Percentiles rank a stretch among this genome's conserved stretches.
These are phyloP conservation scores for Coffea canephora DNA, from an alignment of 257 asterid genomes.

Conservation along the genomic window DNA sequence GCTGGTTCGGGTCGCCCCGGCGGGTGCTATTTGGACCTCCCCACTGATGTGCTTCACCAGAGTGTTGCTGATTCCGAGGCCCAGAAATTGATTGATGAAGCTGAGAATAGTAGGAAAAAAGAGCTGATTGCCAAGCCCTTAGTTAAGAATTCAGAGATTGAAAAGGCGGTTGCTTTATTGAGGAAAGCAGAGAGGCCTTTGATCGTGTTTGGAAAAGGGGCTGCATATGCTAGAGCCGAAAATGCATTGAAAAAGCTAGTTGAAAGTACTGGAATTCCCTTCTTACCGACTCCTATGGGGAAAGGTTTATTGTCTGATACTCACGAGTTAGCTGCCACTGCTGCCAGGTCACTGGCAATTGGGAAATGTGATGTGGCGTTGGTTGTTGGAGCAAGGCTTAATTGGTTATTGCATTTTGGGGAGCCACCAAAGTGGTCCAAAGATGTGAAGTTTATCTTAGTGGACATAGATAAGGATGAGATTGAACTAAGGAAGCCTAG, in stretches of 20 bases:
- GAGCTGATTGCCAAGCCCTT: conserved; percentile 37
- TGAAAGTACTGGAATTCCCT: conserved; percentile 76
- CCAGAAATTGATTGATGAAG: conserved; percentile 47
- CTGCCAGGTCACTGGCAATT: conserved; percentile 82
- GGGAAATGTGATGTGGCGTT: conserved; percentile 88
- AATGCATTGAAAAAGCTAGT: conserved; percentile 50
- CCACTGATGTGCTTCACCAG: conserved; percentile 78
- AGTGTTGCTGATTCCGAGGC: conserved; percentile 55
- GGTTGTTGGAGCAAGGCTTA: conserved; percentile 85
- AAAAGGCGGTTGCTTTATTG: conserved; percentile 62
- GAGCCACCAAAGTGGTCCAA: conserved; percentile 89
- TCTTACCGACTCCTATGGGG: conserved; percentile 93
- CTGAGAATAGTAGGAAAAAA: conserved; percentile 40
- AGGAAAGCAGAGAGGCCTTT: conserved; percentile 80
- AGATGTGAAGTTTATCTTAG: conserved; percentile 78
- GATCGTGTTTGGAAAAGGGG: conserved; percentile 91
- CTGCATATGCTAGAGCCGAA: conserved; percentile 73
- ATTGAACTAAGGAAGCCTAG: conserved; percentile 68
- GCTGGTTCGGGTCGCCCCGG: conserved; percentile 70
- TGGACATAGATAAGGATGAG: conserved; percentile 66
- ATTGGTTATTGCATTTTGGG: conserved; percentile 90
- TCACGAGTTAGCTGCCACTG: conserved; percentile 85
- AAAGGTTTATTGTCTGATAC: conserved; percentile 74
- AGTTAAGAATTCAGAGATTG: conserved; percentile 36
- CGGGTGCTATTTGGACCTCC: conserved; percentile 78